Evolutionary conservation across 257 asterid species (phyloP), one percentile per base, ranked within the genome.

Genomic region (Datura wrightii): DNA sequence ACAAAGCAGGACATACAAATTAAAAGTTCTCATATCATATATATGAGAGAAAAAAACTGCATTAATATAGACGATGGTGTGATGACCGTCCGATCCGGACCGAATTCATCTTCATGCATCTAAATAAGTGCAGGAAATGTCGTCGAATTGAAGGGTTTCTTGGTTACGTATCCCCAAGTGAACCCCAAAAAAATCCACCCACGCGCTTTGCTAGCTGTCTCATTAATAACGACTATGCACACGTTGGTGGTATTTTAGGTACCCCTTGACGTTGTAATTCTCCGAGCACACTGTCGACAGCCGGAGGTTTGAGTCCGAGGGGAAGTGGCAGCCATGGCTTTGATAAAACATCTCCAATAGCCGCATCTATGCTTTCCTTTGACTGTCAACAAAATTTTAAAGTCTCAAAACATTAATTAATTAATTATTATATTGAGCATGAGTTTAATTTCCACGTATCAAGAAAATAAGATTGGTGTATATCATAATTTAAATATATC

Each of bases 311-410:
- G 85, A 96, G 92, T 54, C 99, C 98, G 0, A 96, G 93, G 5
- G 98, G 99, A 89, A 96, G 94, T 79, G 98, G 97, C 89, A 88
- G 91, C 99, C 99, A 96, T 76, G 99, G 99, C 90, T 94, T 93
- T 9, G 94, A 84, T 87, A 96, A 83, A 74, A 88, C 99, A 67
- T 96, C 99, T 90, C 97, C 98, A 24, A 94, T 93, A 0, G 98
- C 98, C 42, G 99, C 98, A 82, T 96, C 98, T 42, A 96, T 90
- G 83, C 97, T 93, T 94, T 96, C 99, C 91, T 94, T 96, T 14
- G 99, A 92, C 99, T 95, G 89, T n/a, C 37, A 24, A 24, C 31
- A 24, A 24, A 24, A 24, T 24, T 24, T 24, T 24, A 24, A 24
- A 24, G 31, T 24, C 31, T 24, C 31, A 24, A 24, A 24, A 24